Evolutionary conservation across 2,329 filamentous ascomycete genomes (phyloP).

Genomic region (Trichoderma sp.): DNA sequence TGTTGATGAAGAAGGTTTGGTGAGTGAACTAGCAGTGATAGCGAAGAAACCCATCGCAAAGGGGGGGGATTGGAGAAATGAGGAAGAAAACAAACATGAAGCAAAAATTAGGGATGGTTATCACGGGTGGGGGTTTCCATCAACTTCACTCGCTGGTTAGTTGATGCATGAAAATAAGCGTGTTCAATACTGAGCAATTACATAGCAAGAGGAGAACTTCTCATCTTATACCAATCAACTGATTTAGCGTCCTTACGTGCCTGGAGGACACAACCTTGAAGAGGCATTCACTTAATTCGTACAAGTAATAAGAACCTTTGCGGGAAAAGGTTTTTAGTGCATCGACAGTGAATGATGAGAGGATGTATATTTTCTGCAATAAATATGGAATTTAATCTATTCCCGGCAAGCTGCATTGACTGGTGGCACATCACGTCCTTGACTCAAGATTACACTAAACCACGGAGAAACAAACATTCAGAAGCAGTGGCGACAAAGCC

Average conservation of each 20-base stretch:
- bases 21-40: background rate
- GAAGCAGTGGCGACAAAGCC: background rate
- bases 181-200: background rate
- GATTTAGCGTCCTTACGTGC: background rate
- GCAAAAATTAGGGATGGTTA: background rate
- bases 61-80: background rate
- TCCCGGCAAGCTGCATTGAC: too few species aligned
- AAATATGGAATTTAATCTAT: too few species aligned
- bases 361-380: too few species aligned
- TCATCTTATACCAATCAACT: background rate
- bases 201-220: background rate
- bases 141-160: background rate
- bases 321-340: too few species aligned
- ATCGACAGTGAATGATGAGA: too few species aligned
- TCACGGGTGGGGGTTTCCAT: background rate
- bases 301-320: too few species aligned
- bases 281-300: too few species aligned
- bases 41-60: background rate
- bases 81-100: background rate
- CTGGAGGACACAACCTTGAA: too few species aligned
- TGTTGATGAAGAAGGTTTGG: background rate
- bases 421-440: too few species aligned
- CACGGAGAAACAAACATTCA: background rate
- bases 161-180: background rate
- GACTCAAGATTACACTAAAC: background rate